Base-by-base conservation (phyloP, 1,284 basidiomycete species). In the Gastroboletus turbinatus region DNA sequence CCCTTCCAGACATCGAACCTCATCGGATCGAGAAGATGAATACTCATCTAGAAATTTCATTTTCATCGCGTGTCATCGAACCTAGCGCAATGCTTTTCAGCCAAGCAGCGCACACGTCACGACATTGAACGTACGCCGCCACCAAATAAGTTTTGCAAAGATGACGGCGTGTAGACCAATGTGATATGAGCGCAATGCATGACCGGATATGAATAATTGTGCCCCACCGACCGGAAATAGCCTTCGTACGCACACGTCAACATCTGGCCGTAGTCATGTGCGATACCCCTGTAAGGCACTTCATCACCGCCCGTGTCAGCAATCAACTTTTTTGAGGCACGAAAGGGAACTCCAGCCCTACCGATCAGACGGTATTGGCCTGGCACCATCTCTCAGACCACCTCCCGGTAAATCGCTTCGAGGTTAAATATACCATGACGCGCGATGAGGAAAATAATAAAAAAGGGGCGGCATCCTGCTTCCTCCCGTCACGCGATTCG, bases 11-110 rank as follows among this genome's bases (percentile, higher is more conserved):
- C 49, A 65, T 65, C 2, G 58, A 75, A 76, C 14, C 46, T 38
- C 49, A 69, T 68, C 19, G 68, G 67, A 13, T 74, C 61, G 4
- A 65, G 62, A 53, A 65, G 62, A 53, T 69, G 72, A 21, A 2
- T 21, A 14, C 21, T 2, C 11, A 21, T 39, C 38, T 7, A 21
- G n/a, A 21, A 39, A 39, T 40, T 62, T 19, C 62, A 16, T 29
- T 10, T 35, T 67, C 61, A 32, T 72, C 61, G 50, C 62, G 62
- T 11, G 65, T 63, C 63, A 69, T 70, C 10, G 63, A 64, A 21
- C 60, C 68, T 68, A 17, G 21, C 5, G 6, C 14, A 23, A 39
- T n/a, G 6, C 23, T n/a, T n/a, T 21, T 36, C 10, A 40, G 29
- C 29, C 32, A 7, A 7, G 36, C n/a, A 38, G 11, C 19, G 36